Conservation (phyloP, 495 filamentous ascomycete genomes). For the Niebla homalea region DNA sequence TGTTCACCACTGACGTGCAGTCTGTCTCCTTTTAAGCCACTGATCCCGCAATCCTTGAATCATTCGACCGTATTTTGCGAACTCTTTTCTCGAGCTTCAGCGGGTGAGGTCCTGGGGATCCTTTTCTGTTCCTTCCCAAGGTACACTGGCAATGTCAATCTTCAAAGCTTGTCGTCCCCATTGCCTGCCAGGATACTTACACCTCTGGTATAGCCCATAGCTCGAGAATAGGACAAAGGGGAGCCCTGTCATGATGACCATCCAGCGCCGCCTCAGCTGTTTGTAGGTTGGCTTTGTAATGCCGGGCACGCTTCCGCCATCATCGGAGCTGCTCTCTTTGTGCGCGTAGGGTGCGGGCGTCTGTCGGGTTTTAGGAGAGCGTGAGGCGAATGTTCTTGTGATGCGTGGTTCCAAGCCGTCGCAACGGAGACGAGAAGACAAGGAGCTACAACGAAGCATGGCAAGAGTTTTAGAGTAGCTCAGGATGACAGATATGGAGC, state of each 20-base stretch:
- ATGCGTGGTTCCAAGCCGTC: too few species aligned
- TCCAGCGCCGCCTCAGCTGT: constrained; percentile 1
- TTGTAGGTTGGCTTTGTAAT: too few species aligned
- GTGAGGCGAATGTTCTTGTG: too few species aligned
- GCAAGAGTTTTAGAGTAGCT: too few species aligned
- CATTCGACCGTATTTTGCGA: background rate
- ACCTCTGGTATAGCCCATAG: constrained; percentile 9
- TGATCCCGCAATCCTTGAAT: background rate
- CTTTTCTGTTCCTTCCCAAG: constrained; percentile 3
- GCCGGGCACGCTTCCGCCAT: too few species aligned
- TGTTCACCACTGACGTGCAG: background rate
- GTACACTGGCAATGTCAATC: constrained; percentile 1
- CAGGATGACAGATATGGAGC: too few species aligned
- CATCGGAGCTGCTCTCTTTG: too few species aligned
- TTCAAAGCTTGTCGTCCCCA: background rate
- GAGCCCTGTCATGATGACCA: constrained; percentile 9
- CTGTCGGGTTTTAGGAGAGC: too few species aligned
- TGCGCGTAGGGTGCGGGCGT: too few species aligned
- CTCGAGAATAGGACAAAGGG: constrained; percentile 11
- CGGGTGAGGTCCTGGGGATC: background rate
- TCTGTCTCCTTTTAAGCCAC: background rate
- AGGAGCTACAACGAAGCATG: too few species aligned
- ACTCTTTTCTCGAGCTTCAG: background rate
- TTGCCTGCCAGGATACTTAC: background rate
- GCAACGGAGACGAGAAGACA: too few species aligned